phyloP scores from a whole-genome alignment of 257 asterid genomes.

The Solanum etuberosum region DNA sequence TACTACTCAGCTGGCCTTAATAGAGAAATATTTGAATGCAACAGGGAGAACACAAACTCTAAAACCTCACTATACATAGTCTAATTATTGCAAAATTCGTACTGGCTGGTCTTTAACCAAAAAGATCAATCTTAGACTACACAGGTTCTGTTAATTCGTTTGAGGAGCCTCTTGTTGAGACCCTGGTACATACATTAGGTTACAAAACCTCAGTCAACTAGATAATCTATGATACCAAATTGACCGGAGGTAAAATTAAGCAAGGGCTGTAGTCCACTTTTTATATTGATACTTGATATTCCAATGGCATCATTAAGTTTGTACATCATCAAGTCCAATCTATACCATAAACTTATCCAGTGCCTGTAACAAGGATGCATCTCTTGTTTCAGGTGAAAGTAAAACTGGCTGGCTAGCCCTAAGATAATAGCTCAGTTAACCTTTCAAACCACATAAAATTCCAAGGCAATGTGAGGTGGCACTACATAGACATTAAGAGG shows the following conservation, averaged over 20 bases:
- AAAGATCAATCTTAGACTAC: not conserved
- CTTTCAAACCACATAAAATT: not conserved
- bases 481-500: not conserved
- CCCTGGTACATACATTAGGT: not conserved
- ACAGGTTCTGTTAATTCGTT: not conserved
- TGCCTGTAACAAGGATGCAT: not conserved
- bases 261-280: not conserved
- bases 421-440: not conserved
- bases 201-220: not conserved
- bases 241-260: not conserved
- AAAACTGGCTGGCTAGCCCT: not conserved
- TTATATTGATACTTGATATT: not conserved
- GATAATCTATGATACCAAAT: not conserved
- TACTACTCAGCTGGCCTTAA: not conserved
- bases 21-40: not conserved
- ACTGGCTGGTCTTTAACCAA: not conserved
- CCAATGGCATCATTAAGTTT: not conserved
- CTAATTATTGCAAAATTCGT: not conserved
- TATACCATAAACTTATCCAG: not conserved
- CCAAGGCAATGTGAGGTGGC: not conserved
- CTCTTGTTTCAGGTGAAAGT: not conserved
- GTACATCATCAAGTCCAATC: not conserved
- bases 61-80: not conserved
- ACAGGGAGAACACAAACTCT: not conserved
- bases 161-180: not conserved